Evolutionary conservation across 352 stramenopile species (phyloP), one percentile per base, ranked within the genome.

Genomic region (Phytophthora foliorum): DNA sequence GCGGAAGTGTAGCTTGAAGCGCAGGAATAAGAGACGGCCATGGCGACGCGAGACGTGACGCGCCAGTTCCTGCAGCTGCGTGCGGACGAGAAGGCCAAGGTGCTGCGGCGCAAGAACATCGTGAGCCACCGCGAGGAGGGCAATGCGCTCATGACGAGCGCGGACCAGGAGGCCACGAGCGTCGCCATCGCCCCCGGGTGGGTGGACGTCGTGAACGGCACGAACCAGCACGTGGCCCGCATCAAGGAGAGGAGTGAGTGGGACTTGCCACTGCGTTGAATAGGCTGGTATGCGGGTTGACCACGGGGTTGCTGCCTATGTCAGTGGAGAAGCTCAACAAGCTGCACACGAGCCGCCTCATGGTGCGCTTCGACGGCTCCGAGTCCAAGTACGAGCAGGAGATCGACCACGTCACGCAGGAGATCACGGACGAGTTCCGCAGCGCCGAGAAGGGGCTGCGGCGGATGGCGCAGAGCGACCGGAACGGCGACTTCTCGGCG

Each of bases 301-400:
- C 60, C 11, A 52, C 64, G 10, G 51, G 48, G 39, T 31, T 77
- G 24, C 4, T 44, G 14, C 39, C 46, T 38, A 10, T n/a, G 48
- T 41, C 68, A 96, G 88, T 94, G 86, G 88, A 96, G 52, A 91
- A 90, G 74, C 77, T 96, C 16, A 76, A 79, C 56, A 94, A 94
- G 70, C 67, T 96, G 61, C 88, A 94, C 58, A 94, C 86, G 39
- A 96, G 90, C 58, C 82, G 88, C 9, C 66, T 96, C 22, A 96
- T 96, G 88, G 88, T 96, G 48, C 88, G 88, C 44, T 96, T 96
- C 49, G 88, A 96, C 57, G 82, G 83, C 8, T 94, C 87, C 16
- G 88, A 96, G 72, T 93, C 88, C 41, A 82, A 94, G 57, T 88
- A 96, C 54, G 88, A 96, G 58, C 80, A 89, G 19, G 88, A 96